Evolutionary conservation across 1,284 basidiomycete species (phyloP).

Genomic region (Tylopilus orsonianus): DNA sequence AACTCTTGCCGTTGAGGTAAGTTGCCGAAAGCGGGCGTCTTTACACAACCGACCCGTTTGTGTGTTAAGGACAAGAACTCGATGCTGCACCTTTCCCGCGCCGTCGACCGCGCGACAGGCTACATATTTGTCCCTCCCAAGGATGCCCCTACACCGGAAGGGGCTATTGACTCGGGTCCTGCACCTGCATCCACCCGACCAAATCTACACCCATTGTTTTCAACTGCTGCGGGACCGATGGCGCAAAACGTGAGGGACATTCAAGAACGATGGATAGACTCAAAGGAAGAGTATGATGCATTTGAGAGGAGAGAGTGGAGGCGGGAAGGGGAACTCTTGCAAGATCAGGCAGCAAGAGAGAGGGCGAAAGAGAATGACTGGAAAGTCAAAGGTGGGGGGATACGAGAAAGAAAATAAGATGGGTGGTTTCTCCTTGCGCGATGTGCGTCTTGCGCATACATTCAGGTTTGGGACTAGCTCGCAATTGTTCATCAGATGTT

Average conservation of each 20-base stretch:
- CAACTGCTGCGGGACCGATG: conserved; percentile 60
- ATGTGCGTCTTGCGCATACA: neutral
- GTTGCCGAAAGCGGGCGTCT: conserved; percentile 17
- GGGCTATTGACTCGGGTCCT: conserved; percentile 46
- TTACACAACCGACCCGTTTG: neutral
- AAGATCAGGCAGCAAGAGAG: conserved; percentile 25
- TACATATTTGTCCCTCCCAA: conserved; percentile 78
- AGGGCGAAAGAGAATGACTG: conserved; percentile 5
- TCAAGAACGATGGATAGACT: conserved; percentile 88
- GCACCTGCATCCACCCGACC: conserved; percentile 45
- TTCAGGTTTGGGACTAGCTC: too few species aligned
- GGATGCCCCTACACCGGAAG: conserved; percentile 49
- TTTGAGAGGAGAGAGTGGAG: conserved; percentile 73
- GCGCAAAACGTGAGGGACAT: conserved; percentile 69
- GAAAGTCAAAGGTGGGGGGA: conserved; percentile 12
- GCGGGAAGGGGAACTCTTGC: conserved; percentile 50
- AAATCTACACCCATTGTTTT: conserved; percentile 67
- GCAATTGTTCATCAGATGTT: neutral
- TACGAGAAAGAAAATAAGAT: conserved; percentile 32
- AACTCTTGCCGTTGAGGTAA: conserved; percentile 91
- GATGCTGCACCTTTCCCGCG: conserved; percentile 83
- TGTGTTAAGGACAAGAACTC: conserved; percentile 80
- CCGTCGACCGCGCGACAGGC: conserved; percentile 87
- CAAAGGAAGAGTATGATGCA: conserved; percentile 74
- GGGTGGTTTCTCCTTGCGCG: conserved; percentile 2